Base-by-base conservation (phyloP, 2,329 filamentous ascomycete genomes). In the Arthrobotrys entomopaga region DNA sequence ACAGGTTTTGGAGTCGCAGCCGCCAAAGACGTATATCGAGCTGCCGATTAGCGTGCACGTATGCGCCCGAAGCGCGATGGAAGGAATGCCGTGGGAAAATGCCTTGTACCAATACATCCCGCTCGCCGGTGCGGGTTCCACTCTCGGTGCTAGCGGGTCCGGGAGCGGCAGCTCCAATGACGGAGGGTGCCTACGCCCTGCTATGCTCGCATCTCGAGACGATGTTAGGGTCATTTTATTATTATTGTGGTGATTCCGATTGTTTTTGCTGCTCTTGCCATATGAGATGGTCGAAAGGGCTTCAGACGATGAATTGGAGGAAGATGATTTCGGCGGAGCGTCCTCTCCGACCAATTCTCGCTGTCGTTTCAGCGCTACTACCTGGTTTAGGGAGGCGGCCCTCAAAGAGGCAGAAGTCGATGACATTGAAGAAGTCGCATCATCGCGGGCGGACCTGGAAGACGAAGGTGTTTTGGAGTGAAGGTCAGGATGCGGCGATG, bases 41-140 rank as follows among this genome's bases (percentile, higher is more conserved):
- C 87, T 89, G 8, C 88, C 88, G 48, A 90, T 83, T 34, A 90
- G 82, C 19, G 88, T 89, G 34, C 87, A 87, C 50, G 88, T 90
- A 80, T 91, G 89, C 15, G 89, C 89, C 65, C 89, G 85, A 69
- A 90, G 81, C 22, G 86, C 85, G 15, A 87, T 86, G 78, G 88
- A 87, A 43, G 87, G 82, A 24, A 84, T 82, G 24, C 89, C 89
- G 1, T 88, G 90, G n/a, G 87, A 84, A 6, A 86, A 86, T 8
- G 88, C 88, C 40, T 84, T 85, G 61, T 87, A 89, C 88, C 89
- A 90, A 82, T 91, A 91, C 88, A 91, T 90, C 78, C 88, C 89
- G 56, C 87, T 89, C 16, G 89, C 86, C 24, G 89, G 89, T 15
- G 89, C 88, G 2, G 85, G 83, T 8, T 85, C 83, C 16, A 90